phyloP scores from a whole-genome alignment of 1,284 basidiomycete genomes.

The Cerioporus squamosus region DNA sequence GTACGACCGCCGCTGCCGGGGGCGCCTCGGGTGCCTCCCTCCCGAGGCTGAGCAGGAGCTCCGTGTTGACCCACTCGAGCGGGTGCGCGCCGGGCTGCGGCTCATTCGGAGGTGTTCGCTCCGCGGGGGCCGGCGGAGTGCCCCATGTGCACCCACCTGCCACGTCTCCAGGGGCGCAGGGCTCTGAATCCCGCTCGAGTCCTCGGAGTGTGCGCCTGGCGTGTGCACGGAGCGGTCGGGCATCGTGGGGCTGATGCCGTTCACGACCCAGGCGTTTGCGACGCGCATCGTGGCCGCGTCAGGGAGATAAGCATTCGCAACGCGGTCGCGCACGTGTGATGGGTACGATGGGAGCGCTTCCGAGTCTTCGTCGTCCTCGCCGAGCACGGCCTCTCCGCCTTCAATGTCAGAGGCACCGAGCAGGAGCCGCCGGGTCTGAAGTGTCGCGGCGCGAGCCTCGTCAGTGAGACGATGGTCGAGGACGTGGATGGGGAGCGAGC shows the following conservation, averaged over 20 bases:
- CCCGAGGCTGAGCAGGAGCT: conserved; percentile 73
- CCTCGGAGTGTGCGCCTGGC: conserved; percentile 16
- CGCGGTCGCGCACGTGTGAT: conserved; percentile 87
- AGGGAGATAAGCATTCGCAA: conserved; percentile 79
- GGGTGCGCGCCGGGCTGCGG: conserved; percentile 38
- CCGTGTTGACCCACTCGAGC: conserved; percentile 82
- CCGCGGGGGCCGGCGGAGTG: conserved; percentile 12
- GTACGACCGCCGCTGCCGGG: conserved; percentile 37
- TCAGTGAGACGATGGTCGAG: conserved; percentile 75
- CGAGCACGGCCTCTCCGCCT: conserved; percentile 17
- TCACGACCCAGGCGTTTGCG: conserved; percentile 62
- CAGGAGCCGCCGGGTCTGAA: conserved; percentile 71
- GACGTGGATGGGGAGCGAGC: conserved; percentile 86
- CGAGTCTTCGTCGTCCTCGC: conserved; percentile 31
- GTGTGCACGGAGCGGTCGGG: conserved; percentile 22
- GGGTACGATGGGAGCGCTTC: conserved; percentile 76
- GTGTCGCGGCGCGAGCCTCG: conserved; percentile 75
- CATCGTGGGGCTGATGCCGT: conserved; percentile 43
- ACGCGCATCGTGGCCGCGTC: conserved; percentile 69
- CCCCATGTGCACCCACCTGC: conserved; percentile 17
- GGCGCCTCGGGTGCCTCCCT: conserved; percentile 34
- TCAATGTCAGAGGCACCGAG: conserved; percentile 27
- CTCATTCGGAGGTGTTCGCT: conserved; percentile 34
- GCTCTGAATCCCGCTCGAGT: conserved; percentile 33
- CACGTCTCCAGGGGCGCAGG: conserved; percentile 35